These are phyloP conservation scores for Pseudotulostoma volvatum DNA, from an alignment of 495 filamentous ascomycete genomes.

Conservation along the genomic window DNA sequence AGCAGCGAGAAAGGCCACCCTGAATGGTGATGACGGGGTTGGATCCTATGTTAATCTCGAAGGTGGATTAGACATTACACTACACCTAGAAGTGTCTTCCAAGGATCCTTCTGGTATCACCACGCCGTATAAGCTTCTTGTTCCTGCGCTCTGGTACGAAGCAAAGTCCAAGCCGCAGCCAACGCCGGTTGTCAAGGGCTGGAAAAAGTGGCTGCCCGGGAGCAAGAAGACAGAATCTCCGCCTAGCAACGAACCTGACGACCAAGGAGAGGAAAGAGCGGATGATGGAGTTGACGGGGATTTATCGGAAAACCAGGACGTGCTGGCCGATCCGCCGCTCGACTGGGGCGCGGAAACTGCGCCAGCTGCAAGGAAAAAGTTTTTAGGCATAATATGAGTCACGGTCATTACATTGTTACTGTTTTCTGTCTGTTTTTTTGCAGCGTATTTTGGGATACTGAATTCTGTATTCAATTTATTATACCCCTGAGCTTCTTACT, in stretches of 20 bases:
- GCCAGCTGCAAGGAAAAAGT: too few relatives aligned
- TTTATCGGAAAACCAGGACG: too few relatives aligned
- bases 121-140: slow-evolving; percentile 66
- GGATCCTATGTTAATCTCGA: slow-evolving; percentile 44
- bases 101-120: slow-evolving; percentile 81
- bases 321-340: too few relatives aligned
- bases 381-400: too few relatives aligned
- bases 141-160: slow-evolving; percentile 53
- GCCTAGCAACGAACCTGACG: slow-evolving; percentile 10
- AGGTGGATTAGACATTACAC: slow-evolving; percentile 62
- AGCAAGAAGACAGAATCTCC: slow-evolving; percentile 8
- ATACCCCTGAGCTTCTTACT: too few relatives aligned
- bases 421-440: too few relatives aligned
- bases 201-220: slow-evolving; percentile 26
- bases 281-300: too few relatives aligned
- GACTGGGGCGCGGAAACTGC: too few relatives aligned
- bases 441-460: too few relatives aligned
- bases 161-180: slow-evolving; percentile 29
- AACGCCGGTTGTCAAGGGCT: slow-evolving; percentile 23
- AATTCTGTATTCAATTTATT: too few relatives aligned
- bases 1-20: slow-evolving; percentile 27
- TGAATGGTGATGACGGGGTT: slow-evolving; percentile 26
- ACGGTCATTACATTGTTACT: too few relatives aligned
- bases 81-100: slow-evolving; percentile 76
- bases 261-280: slow-evolving; percentile 14